phyloP scores from a whole-genome alignment of 257 asterid species.

The Jaltomata sinuosa region DNA sequence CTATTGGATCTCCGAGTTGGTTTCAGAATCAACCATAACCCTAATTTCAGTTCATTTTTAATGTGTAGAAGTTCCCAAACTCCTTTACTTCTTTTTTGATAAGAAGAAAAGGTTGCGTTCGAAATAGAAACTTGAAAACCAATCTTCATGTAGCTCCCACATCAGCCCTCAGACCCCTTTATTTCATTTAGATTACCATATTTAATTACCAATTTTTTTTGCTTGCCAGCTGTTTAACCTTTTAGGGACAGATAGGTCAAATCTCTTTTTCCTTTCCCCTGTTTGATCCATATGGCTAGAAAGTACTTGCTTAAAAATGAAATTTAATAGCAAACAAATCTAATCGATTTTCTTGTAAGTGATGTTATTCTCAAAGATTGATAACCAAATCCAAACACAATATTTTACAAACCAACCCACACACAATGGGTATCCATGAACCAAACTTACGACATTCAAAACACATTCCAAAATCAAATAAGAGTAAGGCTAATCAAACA shows the following conservation, averaged over 20 bases:
- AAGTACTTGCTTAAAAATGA: background rate
- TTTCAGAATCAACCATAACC: background rate
- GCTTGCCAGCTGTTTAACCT: background rate
- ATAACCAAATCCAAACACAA: background rate
- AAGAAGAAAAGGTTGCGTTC: background rate
- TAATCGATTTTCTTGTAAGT: background rate
- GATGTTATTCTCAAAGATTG: background rate
- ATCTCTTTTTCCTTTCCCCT: background rate
- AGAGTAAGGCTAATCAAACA: background rate
- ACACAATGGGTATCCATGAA: background rate
- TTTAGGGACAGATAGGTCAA: fast-evolving
- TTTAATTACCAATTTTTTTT: background rate
- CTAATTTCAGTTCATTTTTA: background rate
- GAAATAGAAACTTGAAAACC: background rate
- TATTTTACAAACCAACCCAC: background rate
- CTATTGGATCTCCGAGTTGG: background rate
- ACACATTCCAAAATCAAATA: background rate
- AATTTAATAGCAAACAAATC: background rate
- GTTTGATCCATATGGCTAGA: background rate
- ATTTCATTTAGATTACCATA: background rate
- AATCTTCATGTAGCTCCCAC: background rate
- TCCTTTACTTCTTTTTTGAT: background rate
- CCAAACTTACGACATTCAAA: background rate
- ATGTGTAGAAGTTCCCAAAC: background rate
- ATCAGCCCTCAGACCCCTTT: background rate